Evolutionary conservation across 2,329 filamentous ascomycete genomes (phyloP).

Genomic region (Neoascochyta sp.): DNA sequence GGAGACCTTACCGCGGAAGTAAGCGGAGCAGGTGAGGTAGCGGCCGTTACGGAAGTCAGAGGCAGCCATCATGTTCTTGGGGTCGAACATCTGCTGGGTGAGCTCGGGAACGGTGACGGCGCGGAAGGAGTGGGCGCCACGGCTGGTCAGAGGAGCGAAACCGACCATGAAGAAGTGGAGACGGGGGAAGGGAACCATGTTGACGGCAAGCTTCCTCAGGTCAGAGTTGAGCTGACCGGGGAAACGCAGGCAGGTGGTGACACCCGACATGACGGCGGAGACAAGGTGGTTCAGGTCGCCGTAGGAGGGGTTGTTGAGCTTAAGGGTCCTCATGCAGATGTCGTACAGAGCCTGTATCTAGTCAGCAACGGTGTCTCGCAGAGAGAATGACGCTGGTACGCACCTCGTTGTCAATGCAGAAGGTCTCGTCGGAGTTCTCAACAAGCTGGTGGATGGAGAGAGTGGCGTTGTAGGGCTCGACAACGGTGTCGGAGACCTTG

Average conservation of each 20-base stretch:
- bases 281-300: conserved; percentile 99
- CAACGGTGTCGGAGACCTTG: conserved; percentile 99
- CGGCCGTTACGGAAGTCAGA: conserved; percentile 99
- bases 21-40: conserved; percentile 98
- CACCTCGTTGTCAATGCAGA: conserved; percentile 99
- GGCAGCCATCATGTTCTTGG: conserved; percentile 99
- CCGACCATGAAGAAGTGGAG: conserved; percentile 99
- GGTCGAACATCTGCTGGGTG: conserved; percentile 99
- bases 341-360: conserved; percentile 78
- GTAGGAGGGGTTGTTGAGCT: conserved; percentile 97
- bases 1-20: conserved; percentile 99
- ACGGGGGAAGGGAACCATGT: conserved; percentile 99
- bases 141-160: conserved; percentile 96
- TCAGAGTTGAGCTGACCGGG: conserved; percentile 99
- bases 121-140: conserved; percentile 90
- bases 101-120: conserved; percentile 96
- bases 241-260: conserved; percentile 98
- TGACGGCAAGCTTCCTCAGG: conserved; percentile 97
- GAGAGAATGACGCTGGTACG: conserved; percentile 6
- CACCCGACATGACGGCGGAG: conserved; percentile 98
- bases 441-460: conserved; percentile 98
- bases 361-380: conserved; percentile 8
- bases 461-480: conserved; percentile 99
- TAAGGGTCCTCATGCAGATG: conserved; percentile 99
- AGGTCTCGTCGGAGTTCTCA: conserved; percentile 99